Percentiles rank a stretch among this genome's conserved stretches.
Conservation (phyloP, 345 rosid genomes). For the Eutrema japonicum region DNA sequence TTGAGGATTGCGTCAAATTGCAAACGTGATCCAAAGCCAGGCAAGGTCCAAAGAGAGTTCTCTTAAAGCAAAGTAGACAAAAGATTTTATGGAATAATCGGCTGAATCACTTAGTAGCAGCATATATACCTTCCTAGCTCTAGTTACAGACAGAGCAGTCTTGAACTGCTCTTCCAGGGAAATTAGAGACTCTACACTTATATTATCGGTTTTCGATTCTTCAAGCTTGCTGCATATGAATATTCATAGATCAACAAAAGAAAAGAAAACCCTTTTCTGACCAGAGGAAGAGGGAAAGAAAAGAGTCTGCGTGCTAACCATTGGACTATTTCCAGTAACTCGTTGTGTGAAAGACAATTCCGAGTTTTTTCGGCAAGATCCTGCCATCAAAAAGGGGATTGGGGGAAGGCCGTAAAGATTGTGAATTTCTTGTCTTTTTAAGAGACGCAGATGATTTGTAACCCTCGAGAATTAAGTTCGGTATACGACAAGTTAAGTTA, state of each 20-base stretch:
- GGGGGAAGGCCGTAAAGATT: background rate
- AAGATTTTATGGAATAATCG: background rate
- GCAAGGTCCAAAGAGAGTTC: background rate
- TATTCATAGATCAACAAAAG: background rate
- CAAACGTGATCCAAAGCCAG: background rate
- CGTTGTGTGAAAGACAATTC: constrained; percentile 26
- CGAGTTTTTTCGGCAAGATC: constrained; percentile 8
- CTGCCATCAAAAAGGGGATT: constrained; percentile 27
- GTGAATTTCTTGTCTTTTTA: background rate
- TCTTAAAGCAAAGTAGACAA: background rate
- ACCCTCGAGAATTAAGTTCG: background rate
- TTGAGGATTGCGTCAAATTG: background rate
- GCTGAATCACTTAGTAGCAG: constrained; percentile 4
- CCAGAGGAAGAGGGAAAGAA: background rate
- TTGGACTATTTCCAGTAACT: constrained; percentile 30
- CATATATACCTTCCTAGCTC: constrained; percentile 40
- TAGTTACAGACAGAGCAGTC: constrained; percentile 35
- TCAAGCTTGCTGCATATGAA: constrained; percentile 34
- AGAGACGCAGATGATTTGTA: background rate
- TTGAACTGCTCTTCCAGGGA: constrained; percentile 34
- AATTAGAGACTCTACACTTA: constrained; percentile 24
- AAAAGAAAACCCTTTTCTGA: background rate
- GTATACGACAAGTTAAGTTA: background rate
- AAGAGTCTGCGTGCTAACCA: constrained; percentile 23
- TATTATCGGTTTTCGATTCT: constrained; percentile 7